Conservation (phyloP, 2,329 filamentous ascomycete species). For the Lithohypha guttulata region DNA sequence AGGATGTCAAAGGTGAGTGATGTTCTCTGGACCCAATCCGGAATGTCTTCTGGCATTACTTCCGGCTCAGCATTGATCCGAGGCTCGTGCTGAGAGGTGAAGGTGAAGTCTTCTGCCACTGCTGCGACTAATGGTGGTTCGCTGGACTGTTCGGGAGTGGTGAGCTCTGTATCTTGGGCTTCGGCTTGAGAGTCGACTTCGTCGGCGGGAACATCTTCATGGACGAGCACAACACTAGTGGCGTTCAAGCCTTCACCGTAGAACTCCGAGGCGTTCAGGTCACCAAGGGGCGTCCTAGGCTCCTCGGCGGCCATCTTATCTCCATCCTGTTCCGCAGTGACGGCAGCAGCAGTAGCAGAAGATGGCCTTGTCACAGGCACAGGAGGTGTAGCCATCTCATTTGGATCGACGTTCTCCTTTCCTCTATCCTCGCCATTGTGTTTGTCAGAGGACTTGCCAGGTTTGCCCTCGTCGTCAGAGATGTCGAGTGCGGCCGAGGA, state of each 20-base stretch:
- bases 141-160: background rate
- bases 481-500: conserved; percentile 73
- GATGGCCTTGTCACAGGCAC: conserved; percentile 49
- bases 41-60: conserved; percentile 8
- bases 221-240: conserved; percentile 50
- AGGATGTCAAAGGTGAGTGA: conserved; percentile 7
- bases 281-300: conserved; percentile 54
- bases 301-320: conserved; percentile 42
- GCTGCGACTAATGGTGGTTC: background rate
- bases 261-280: conserved; percentile 57
- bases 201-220: conserved; percentile 42
- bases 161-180: conserved; percentile 28
- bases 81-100: conserved; percentile 8
- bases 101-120: conserved; percentile 13
- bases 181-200: conserved; percentile 16
- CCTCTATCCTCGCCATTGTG: conserved; percentile 44
- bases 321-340: conserved; percentile 6
- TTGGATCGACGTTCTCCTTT: conserved; percentile 88
- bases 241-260: conserved; percentile 57
- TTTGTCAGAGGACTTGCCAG: conserved; percentile 25
- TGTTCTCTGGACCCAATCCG: conserved; percentile 5
- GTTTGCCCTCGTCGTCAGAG: conserved; percentile 66
- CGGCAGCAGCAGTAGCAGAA: conserved; percentile 20
- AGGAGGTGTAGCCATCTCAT: conserved; percentile 24
- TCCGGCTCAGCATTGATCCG: background rate